Evolutionary conservation across 2,329 filamentous ascomycete species (phyloP), one percentile per base, ranked within the genome.

Genomic region (Neophaeococcomyces aloes): DNA sequence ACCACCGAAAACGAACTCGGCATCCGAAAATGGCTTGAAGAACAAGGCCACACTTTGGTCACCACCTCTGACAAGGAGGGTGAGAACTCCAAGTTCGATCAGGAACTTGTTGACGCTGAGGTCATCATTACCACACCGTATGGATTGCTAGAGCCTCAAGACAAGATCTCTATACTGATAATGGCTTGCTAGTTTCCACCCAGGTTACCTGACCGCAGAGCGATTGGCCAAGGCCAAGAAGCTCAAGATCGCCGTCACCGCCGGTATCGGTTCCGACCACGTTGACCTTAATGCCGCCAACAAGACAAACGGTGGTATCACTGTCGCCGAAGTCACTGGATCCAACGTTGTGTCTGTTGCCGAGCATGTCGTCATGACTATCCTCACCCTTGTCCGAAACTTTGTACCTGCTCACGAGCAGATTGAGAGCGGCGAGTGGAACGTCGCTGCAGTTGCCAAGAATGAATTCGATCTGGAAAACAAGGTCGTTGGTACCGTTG

Each of bases 321-420:
- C 88, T 57, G 91, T 98, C 50, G 88, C 87, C 53, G 91, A 98
- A 69, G 91, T 98, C 54, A 98, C 91, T 7, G 91, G 91, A 62
- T 93, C 84, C 71, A 98, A 98, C 66, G 91, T 98, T 59, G 88
- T 95, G 59, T 96, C 91, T 40, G 91, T 98, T 53, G 91, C 91
- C 48, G 91, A 98, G 78, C 91, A 98, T 72, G 91, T 98, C 58
- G 70, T 98, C 71, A 96, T 98, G 91, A 98, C 91, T 65, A 96
- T 96, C 68, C 83, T 98, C 41, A 68, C 81, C 53, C 82, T 98
- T 42, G 82, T 96, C 65, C 88, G 91, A 72, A 98, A 98, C 82
- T 98, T 95, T 62, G 87, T 94, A 42, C 91, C 91, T 55, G 88
- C 91, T 42, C 91, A 96, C 72, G 88, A 96, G 75, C 81, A 86